phyloP scores from a whole-genome alignment of 805 yeast genomes.

The Brettanomyces naardenensis region DNA sequence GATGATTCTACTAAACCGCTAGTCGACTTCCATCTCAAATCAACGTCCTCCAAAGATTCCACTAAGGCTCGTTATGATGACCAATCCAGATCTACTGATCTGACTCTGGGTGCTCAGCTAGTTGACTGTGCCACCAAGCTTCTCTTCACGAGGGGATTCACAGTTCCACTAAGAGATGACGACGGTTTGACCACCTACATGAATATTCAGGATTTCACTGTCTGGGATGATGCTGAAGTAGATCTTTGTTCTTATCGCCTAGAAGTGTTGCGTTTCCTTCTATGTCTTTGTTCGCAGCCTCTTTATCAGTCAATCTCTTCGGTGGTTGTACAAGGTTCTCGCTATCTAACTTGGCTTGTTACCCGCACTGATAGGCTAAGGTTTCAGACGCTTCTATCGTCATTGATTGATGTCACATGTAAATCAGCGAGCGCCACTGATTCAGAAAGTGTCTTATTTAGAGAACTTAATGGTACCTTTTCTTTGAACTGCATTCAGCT shows the following conservation, averaged over 20 bases:
- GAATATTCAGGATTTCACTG: not conserved
- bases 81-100: not conserved
- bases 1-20: not conserved
- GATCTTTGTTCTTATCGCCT: slow-evolving; percentile 55
- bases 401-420: slow-evolving; percentile 58
- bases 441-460: slow-evolving; percentile 18
- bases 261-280: slow-evolving; percentile 55
- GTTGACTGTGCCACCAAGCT: slow-evolving; percentile 33
- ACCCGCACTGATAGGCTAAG: slow-evolving; percentile 41
- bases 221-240: slow-evolving; percentile 24
- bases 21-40: not conserved
- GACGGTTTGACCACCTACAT: not conserved
- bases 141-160: slow-evolving; percentile 51
- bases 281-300: slow-evolving; percentile 53
- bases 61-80: not conserved
- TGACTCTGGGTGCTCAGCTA: slow-evolving; percentile 31
- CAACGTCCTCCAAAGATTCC: not conserved
- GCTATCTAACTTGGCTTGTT: slow-evolving; percentile 50
- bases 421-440: slow-evolving; percentile 34
- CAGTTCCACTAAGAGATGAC: slow-evolving; percentile 27
- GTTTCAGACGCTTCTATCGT: slow-evolving; percentile 49
- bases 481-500: slow-evolving; percentile 55
- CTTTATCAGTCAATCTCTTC: slow-evolving; percentile 41
- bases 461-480: slow-evolving; percentile 37
- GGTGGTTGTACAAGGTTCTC: slow-evolving; percentile 46